Conservation (phyloP, 441 rosid genomes). For the Biscutella laevigata region DNA sequence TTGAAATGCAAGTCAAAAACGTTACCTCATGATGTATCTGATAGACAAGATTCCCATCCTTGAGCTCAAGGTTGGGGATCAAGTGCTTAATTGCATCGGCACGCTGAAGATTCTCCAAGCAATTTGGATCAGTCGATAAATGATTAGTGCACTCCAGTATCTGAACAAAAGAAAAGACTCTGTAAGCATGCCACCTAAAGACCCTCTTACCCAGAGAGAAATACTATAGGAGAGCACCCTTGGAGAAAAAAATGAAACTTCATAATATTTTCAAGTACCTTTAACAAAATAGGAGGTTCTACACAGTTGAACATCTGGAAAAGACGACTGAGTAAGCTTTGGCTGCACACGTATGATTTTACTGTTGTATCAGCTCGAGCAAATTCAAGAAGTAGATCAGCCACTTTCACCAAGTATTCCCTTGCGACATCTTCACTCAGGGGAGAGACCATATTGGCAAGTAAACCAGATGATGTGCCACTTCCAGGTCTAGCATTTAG, state of each 20-base stretch:
- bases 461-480: conserved; percentile 83
- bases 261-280: conserved; percentile 43
- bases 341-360: conserved; percentile 89
- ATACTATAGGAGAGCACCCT: background rate
- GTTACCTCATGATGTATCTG: conserved; percentile 81
- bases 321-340: conserved; percentile 85
- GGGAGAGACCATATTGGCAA: conserved; percentile 73
- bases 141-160: conserved; percentile 74
- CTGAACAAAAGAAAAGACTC: conserved; percentile 33
- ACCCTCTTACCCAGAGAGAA: conserved; percentile 11
- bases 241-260: background rate
- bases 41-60: conserved; percentile 68
- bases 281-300: conserved; percentile 79
- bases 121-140: conserved; percentile 88
- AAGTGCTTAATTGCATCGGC: conserved; percentile 93
- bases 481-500: conserved; percentile 90
- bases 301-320: conserved; percentile 90
- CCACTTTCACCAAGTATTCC: conserved; percentile 90
- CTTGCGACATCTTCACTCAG: conserved; percentile 73
- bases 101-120: conserved; percentile 97
- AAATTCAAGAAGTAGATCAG: conserved; percentile 92
- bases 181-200: conserved; percentile 7
- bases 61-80: conserved; percentile 93
- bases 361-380: conserved; percentile 90
- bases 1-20: conserved; percentile 20